phyloP scores from a whole-genome alignment of 331 rosid genomes.

The Telfairia occidentalis region DNA sequence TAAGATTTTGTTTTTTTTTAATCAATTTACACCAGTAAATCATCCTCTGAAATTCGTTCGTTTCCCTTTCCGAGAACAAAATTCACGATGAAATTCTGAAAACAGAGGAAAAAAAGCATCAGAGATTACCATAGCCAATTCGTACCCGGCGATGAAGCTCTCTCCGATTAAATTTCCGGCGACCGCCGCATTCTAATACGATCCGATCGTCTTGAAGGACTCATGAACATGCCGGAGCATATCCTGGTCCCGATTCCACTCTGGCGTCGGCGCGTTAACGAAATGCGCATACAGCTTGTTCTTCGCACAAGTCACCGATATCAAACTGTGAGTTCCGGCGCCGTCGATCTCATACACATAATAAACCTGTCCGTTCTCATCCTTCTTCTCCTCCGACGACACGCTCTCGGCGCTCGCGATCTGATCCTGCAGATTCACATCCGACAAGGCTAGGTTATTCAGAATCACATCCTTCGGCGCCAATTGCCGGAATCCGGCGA shows the following conservation, averaged over 20 bases:
- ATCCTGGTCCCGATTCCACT: slow-evolving; percentile 75
- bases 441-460: slow-evolving; percentile 72
- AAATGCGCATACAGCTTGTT: slow-evolving; percentile 92
- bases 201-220: slow-evolving; percentile 67
- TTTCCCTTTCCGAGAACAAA: not conserved
- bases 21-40: not conserved
- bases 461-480: slow-evolving; percentile 64
- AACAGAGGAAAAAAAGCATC: not conserved
- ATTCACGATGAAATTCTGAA: not conserved
- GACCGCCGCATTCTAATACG: slow-evolving; percentile 5
- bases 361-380: slow-evolving; percentile 61
- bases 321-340: slow-evolving; percentile 58
- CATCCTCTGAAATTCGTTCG: not conserved
- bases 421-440: slow-evolving; percentile 66
- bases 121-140: not conserved
- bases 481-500: slow-evolving; percentile 50
- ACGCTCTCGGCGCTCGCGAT: slow-evolving; percentile 46
- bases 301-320: slow-evolving; percentile 72
- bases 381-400: slow-evolving; percentile 55
- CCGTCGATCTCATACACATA: slow-evolving; percentile 79
- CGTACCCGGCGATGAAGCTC: not conserved
- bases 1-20: not conserved
- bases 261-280: slow-evolving; percentile 74
- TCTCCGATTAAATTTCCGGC: not conserved
- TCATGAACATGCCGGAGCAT: slow-evolving; percentile 71